A percentile compares a stretch with the other conserved stretches of the same genome.
phyloP scores from a whole-genome alignment of 1,139 yeast genomes.

The Yamadazyma epiphylla region DNA sequence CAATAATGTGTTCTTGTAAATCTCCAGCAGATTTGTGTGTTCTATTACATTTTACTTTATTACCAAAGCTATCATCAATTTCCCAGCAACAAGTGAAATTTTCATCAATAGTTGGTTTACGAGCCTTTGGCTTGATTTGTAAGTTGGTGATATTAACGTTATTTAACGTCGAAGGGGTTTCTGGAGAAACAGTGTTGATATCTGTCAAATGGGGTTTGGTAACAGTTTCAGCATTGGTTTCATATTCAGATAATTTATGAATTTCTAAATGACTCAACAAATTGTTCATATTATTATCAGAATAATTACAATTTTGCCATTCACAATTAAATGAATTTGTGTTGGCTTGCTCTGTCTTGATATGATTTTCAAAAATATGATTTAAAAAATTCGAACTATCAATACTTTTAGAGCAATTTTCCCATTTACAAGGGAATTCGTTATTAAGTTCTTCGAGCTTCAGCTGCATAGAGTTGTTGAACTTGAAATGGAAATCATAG shows the following conservation, averaged over 20 bases:
- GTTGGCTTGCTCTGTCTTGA: slow-evolving; percentile 26
- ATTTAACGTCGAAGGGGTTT: slow-evolving; percentile 1
- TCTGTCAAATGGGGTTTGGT: slow-evolving; percentile 5
- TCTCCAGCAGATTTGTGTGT: slow-evolving; percentile 51
- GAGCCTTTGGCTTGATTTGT: slow-evolving; percentile 26
- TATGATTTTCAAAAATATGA: slow-evolving; percentile 59
- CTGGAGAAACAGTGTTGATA: slow-evolving; percentile 1
- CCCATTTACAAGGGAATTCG: slow-evolving; percentile 50
- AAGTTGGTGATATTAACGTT: slow-evolving; percentile 31
- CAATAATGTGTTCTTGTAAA: slow-evolving; percentile 66
- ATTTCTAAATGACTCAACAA: slow-evolving; percentile 60
- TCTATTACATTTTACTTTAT: slow-evolving; percentile 43
- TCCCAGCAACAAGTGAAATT: slow-evolving; percentile 47
- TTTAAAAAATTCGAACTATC: slow-evolving; percentile 45
- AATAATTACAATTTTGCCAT: slow-evolving; percentile 67
- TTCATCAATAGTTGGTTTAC: slow-evolving; percentile 15
- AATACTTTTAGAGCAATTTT: slow-evolving; percentile 41
- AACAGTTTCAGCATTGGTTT: slow-evolving; percentile 1
- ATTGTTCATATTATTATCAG: slow-evolving; percentile 46
- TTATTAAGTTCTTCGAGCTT: slow-evolving; percentile 5
- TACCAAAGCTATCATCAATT: slow-evolving; percentile 27
- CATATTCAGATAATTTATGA: slow-evolving; percentile 33
- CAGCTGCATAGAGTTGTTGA: slow-evolving; percentile 22
- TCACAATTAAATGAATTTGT: slow-evolving; percentile 42
- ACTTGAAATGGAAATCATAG: slow-evolving; percentile 41